Percentiles rank a stretch among this genome's conserved stretches.
Conservation (phyloP, 148 eudicot species). For the Fagopyrum esculentum region DNA sequence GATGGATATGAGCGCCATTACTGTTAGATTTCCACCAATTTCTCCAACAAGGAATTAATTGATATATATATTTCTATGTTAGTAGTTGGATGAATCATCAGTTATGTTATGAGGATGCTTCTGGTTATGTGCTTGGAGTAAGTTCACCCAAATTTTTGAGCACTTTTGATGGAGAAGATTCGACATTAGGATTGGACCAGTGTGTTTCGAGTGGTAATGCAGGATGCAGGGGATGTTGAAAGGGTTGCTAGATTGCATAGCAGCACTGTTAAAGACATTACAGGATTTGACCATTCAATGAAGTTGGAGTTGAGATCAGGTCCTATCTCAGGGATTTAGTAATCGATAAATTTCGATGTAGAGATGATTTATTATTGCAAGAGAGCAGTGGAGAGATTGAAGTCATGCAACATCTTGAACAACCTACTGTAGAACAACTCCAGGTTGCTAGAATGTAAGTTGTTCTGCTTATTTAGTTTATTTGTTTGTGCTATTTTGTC, state of each 20-base stretch:
- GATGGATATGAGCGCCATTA: too few species aligned
- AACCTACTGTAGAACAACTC: constrained; percentile 17
- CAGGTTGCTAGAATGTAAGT: constrained; percentile 45
- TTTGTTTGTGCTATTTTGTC: not conserved
- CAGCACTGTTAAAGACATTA: not conserved
- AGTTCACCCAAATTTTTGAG: constrained; percentile 16
- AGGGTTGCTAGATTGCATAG: not conserved
- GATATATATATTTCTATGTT: too few species aligned
- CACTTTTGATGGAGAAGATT: constrained; percentile 9
- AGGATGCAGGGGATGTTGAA: not conserved
- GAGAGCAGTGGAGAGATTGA: constrained; percentile 14
- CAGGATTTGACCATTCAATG: not conserved
- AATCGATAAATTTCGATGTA: not conserved
- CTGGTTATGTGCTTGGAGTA: constrained; percentile 16
- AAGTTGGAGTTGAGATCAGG: not conserved
- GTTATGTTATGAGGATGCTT: too few species aligned
- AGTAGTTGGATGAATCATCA: too few species aligned
- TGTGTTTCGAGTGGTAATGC: not conserved
- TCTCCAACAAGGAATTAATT: too few species aligned
- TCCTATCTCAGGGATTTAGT: not conserved
- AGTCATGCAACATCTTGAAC: constrained; percentile 17
- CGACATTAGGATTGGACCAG: not conserved
- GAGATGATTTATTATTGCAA: not conserved
- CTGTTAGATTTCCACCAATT: too few species aligned
- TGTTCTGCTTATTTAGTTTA: not conserved